Evolutionary conservation across 345 rosid species (phyloP).

Genomic region (Lumnitzera racemosa): DNA sequence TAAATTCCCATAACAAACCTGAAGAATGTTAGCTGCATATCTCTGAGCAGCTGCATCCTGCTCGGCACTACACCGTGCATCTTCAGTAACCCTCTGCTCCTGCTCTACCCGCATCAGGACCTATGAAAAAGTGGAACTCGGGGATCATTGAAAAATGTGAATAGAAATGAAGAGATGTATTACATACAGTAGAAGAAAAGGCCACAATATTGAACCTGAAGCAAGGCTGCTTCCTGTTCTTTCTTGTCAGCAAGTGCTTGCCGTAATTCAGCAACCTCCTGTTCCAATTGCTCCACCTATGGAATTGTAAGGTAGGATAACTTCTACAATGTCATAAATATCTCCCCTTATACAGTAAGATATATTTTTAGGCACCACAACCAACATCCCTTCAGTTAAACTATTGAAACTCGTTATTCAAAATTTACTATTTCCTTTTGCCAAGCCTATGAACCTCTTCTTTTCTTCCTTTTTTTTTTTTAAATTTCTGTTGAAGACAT

Average conservation of each 20-base stretch:
- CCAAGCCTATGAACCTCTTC: too few relatives aligned
- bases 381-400: too few relatives aligned
- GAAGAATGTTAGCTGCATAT: conserved; percentile 50
- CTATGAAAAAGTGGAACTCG: conserved; percentile 23
- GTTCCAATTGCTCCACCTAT: conserved; percentile 74
- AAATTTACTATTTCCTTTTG: too few relatives aligned
- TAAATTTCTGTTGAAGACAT: too few relatives aligned
- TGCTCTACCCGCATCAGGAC: conserved; percentile 81
- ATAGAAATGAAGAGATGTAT: conserved; percentile 1
- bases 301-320: conserved; percentile 3
- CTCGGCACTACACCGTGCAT: conserved; percentile 73
- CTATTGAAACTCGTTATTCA: too few relatives aligned
- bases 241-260: conserved; percentile 65
- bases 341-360: too few relatives aligned
- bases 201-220: conserved; percentile 40
- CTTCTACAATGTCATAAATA: background rate
- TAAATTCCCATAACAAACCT: conserved; percentile 33
- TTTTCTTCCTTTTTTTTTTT: too few relatives aligned
- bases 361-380: too few relatives aligned
- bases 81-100: conserved; percentile 88
- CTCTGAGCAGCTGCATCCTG: conserved; percentile 67
- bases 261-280: conserved; percentile 45
- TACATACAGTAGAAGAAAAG: conserved; percentile 1
- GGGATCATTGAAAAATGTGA: conserved; percentile 4
- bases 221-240: conserved; percentile 86